Conservation (phyloP, 2,329 filamentous ascomycete species). For the Mycosphaerelloides madeirae region DNA sequence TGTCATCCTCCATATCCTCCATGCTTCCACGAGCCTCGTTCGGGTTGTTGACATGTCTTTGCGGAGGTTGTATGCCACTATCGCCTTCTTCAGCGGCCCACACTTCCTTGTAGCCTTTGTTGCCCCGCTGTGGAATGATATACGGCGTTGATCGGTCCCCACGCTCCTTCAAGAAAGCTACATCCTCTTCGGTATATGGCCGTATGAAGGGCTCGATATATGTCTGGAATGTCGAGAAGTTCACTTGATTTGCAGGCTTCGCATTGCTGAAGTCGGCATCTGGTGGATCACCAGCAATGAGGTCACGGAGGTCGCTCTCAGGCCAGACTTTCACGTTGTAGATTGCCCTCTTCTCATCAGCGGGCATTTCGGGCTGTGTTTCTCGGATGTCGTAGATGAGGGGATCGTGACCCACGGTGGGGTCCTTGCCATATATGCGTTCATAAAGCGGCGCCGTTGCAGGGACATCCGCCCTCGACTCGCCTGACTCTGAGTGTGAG, state of each 20-base stretch:
- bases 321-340: conserved; percentile 85
- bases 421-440: conserved; percentile 80
- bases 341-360: conserved; percentile 81
- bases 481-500: conserved; percentile 54
- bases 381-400: conserved; percentile 89
- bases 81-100: conserved; percentile 93
- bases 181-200: conserved; percentile 84
- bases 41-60: conserved; percentile 61
- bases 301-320: conserved; percentile 69
- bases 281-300: conserved; percentile 83
- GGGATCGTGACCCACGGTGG: conserved; percentile 82
- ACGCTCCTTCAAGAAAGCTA: conserved; percentile 81
- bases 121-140: conserved; percentile 76
- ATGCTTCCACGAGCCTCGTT: conserved; percentile 83
- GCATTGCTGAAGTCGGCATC: conserved; percentile 94
- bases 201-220: conserved; percentile 91
- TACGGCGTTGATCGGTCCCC: conserved; percentile 82
- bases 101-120: conserved; percentile 78
- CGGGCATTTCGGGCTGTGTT: conserved; percentile 67
- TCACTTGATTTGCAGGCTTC: conserved; percentile 91
- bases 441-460: conserved; percentile 67
- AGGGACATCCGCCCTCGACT: conserved; percentile 53
- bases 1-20: conserved; percentile 79
- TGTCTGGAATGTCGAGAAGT: conserved; percentile 84
- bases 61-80: conserved; percentile 65